Evolutionary conservation across 306 rosid genomes (phyloP).

Genomic region (Vigna radiata): DNA sequence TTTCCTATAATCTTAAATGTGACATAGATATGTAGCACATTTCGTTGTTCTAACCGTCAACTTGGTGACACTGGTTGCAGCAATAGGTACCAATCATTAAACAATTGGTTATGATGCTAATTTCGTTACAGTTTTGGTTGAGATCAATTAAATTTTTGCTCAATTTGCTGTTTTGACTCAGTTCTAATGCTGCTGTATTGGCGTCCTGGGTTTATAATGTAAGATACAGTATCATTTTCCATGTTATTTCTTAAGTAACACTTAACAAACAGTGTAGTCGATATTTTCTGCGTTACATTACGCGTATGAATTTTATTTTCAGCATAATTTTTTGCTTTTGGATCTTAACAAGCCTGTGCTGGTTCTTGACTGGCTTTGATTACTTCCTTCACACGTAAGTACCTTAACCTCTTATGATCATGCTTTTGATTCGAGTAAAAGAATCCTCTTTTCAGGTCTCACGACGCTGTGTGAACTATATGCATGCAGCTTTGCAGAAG

Average conservation of each 20-base stretch:
- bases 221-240: constrained; percentile 32
- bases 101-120: background rate
- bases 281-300: background rate
- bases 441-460: constrained; percentile 14
- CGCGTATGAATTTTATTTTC: constrained; percentile 35
- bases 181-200: constrained; percentile 64
- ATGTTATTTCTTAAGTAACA: background rate
- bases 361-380: constrained; percentile 76
- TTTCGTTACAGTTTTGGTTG: constrained; percentile 1
- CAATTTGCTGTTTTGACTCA: constrained; percentile 49
- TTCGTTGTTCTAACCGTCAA: constrained; percentile 59
- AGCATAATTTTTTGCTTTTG: constrained; percentile 70
- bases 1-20: background rate
- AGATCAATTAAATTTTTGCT: constrained; percentile 42
- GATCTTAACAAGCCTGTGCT: constrained; percentile 66
- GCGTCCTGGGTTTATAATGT: constrained; percentile 78
- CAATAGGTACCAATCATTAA: constrained; percentile 52
- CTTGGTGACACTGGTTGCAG: constrained; percentile 57
- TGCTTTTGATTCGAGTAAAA: background rate
- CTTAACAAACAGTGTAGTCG: background rate
- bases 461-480: background rate
- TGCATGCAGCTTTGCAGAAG: constrained; percentile 65
- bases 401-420: background rate
- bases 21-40: constrained; percentile 59
- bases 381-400: constrained; percentile 73